Conservation (phyloP, 73 alveolate species). For the Tetrahymena elliotti region DNA sequence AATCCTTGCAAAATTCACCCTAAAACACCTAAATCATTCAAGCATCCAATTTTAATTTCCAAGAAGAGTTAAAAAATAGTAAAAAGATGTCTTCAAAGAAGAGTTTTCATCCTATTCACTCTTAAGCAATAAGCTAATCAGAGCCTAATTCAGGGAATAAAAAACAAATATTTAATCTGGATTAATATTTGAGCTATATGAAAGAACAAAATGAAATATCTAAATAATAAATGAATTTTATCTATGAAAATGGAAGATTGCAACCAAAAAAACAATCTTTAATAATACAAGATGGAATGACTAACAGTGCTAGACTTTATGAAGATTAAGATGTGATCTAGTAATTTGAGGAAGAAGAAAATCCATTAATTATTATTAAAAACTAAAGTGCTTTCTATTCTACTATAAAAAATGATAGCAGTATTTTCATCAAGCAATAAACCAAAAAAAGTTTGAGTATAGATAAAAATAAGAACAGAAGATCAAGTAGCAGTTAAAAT, state of each 20-base stretch:
- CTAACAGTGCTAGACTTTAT: background rate
- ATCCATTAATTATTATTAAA: background rate
- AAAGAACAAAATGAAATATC: background rate
- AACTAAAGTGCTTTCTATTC: background rate
- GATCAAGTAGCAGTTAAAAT: background rate
- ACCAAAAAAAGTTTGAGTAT: background rate
- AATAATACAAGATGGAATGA: background rate
- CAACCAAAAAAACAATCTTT: background rate
- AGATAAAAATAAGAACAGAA: background rate
- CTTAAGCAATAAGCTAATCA: background rate
- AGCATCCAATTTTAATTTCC: background rate
- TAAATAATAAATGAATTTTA: too few species aligned
- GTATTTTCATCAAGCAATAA: background rate
- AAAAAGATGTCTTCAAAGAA: background rate
- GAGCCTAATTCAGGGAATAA: background rate
- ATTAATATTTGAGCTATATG: background rate
- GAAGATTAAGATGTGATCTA: background rate
- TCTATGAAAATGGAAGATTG: background rate
- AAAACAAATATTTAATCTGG: background rate
- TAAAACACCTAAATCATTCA: background rate
- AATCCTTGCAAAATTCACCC: background rate
- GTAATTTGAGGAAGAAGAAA: background rate
- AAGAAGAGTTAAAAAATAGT: background rate
- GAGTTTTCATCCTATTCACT: background rate
- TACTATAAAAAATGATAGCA: background rate